phyloP scores from a whole-genome alignment of 495 filamentous ascomycete genomes.

The Aspergillus panamensis region DNA sequence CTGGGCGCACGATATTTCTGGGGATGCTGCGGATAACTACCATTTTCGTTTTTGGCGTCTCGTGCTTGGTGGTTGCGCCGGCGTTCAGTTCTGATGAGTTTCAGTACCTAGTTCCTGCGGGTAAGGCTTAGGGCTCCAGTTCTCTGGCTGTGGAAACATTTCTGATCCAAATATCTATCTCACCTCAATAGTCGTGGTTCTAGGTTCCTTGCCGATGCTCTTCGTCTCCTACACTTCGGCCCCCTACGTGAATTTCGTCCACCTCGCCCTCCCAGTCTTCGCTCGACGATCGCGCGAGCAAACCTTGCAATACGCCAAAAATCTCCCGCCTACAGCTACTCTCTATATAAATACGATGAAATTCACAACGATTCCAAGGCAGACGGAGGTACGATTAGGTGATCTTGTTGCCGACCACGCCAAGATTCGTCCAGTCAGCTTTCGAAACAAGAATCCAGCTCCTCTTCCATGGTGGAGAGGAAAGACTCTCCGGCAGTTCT shows the following conservation, averaged over 20 bases:
- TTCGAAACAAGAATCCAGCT: constrained; percentile 34
- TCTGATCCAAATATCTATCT: neutral
- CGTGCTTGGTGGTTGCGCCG: constrained; percentile 58
- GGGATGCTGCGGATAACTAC: constrained; percentile 66
- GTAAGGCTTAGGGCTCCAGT: constrained; percentile 37
- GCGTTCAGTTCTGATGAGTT: constrained; percentile 49
- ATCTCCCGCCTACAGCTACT: constrained; percentile 57
- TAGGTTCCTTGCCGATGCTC: constrained; percentile 61
- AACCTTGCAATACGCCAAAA: constrained; percentile 60
- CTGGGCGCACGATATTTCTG: constrained; percentile 59
- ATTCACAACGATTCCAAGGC: constrained; percentile 44
- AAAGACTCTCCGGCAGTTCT: constrained; percentile 34
- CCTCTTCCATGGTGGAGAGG: constrained; percentile 35
- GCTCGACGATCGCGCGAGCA: constrained; percentile 66
- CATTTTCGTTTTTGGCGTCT: constrained; percentile 65
- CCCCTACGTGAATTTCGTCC: constrained; percentile 70
- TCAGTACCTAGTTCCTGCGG: constrained; percentile 44
- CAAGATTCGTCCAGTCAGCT: constrained; percentile 36
- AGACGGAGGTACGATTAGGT: constrained; percentile 37
- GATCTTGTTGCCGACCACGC: constrained; percentile 36
- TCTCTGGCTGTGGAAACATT: neutral
- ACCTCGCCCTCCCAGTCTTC: constrained; percentile 63
- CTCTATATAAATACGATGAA: constrained; percentile 72
- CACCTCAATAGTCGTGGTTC: constrained; percentile 47
- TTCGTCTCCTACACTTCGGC: constrained; percentile 61